Evolutionary conservation across 2,329 filamentous ascomycete species (phyloP).

Genomic region (Penicillium sp.): DNA sequence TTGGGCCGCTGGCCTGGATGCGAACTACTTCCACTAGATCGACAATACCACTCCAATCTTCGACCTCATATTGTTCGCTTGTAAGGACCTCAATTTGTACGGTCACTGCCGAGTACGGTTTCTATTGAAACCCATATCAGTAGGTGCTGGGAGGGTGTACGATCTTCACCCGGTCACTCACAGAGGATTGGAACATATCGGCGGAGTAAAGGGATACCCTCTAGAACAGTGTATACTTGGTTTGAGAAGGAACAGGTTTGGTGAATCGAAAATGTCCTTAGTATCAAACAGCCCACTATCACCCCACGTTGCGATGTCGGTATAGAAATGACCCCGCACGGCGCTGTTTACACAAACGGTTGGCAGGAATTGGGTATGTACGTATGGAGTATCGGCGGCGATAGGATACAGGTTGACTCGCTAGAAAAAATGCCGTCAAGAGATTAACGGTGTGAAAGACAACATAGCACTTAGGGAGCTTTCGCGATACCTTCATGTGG

Average conservation of each 20-base stretch:
- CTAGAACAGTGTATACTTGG: not conserved
- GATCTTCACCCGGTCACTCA: conserved; percentile 21
- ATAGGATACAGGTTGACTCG: not conserved
- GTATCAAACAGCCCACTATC: conserved; percentile 2
- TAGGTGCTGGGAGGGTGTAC: not conserved
- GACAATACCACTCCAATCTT: conserved; percentile 87
- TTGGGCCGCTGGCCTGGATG: conserved; percentile 80
- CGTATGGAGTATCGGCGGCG: not conserved
- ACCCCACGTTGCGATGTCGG: conserved; percentile 13
- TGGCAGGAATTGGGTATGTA: not conserved
- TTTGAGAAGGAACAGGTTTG: not conserved
- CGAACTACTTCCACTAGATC: conserved; percentile 93
- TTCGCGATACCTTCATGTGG: conserved; percentile 14
- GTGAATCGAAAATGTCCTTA: not conserved
- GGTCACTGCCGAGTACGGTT: conserved; percentile 90
- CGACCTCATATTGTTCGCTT: conserved; percentile 82
- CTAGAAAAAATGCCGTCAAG: not conserved
- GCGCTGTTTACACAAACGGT: conserved; percentile 3
- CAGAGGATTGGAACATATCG: conserved; percentile 40
- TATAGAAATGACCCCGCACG: conserved; percentile 20
- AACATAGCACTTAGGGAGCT: not conserved
- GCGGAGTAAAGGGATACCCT: not conserved
- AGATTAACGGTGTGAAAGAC: not conserved
- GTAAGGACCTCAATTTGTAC: conserved; percentile 90
- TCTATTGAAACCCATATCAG: conserved; percentile 48